These are phyloP conservation scores for Fusarium robinianum DNA, from an alignment of 2,329 filamentous ascomycete genomes.

Conservation along the genomic window DNA sequence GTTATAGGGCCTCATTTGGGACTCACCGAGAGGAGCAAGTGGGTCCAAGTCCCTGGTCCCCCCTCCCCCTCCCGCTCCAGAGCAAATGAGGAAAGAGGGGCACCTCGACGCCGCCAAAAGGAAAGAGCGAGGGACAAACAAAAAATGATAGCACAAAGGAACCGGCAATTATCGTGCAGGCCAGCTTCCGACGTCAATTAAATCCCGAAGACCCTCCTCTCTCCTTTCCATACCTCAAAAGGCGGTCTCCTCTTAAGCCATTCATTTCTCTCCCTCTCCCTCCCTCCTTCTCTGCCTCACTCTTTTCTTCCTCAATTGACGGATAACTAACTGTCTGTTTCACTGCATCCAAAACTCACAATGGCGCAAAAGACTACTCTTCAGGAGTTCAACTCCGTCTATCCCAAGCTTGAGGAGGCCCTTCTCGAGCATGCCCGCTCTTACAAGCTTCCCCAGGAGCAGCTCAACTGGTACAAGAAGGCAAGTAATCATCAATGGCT, in stretches of 20 bases:
- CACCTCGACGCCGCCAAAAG: conserved; percentile 9
- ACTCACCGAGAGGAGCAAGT: conserved; percentile 33
- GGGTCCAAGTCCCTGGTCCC: conserved; percentile 6
- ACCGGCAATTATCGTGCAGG: conserved; percentile 33
- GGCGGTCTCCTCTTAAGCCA: conserved; percentile 11
- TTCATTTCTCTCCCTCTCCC: neutral
- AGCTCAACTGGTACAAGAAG: conserved; percentile 84
- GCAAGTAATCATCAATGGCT: conserved; percentile 50
- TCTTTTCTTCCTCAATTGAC: neutral
- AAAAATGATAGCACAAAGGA: too few species aligned
- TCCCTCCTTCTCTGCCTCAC: neutral
- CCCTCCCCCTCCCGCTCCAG: conserved; percentile 11
- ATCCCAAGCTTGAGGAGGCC: conserved; percentile 82
- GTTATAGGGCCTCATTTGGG: conserved; percentile 20
- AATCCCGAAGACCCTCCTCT: conserved; percentile 12
- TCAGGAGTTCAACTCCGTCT: conserved; percentile 87
- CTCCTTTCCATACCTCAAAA: conserved; percentile 16
- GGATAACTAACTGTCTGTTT: too few species aligned
- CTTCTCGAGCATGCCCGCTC: conserved; percentile 76
- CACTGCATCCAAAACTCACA: conserved; percentile 26
- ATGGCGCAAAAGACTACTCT: conserved; percentile 76
- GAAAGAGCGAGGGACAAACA: too few species aligned
- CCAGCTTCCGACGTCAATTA: conserved; percentile 14
- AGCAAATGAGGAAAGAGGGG: conserved; percentile 35
- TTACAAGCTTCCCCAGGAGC: conserved; percentile 82